Evolutionary conservation across 768 basidiomycete species (phyloP), one percentile per base, ranked within the genome.

Genomic region (Rhizopogon vesiculosus): DNA sequence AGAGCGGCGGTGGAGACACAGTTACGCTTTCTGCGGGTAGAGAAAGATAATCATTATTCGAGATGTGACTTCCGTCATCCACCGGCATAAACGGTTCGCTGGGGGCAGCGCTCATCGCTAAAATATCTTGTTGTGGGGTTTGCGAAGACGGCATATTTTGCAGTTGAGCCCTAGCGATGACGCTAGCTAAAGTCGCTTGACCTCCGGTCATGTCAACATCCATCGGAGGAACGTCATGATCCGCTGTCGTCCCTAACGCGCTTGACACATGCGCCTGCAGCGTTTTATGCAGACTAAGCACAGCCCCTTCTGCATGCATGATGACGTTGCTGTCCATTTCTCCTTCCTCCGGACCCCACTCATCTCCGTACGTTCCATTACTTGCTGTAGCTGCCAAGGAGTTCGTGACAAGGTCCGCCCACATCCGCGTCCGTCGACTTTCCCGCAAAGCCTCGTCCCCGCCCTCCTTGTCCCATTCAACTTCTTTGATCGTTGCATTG

Each of bases 111-210:
- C 44, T 45, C 28, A 54, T 53, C 42, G 51, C 29, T 39, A 48
- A 40, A 35, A 35, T 29, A 42, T 57, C 49, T 54, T 50, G 65
- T 48, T 54, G 58, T 18, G 58, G 56, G 13, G 44, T 2, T 22
- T 62, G 61, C 51, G 54, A 70, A 65, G 40, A 35, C 3, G 56
- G 56, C 53, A 76, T 59, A 55, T 67, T 78, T 62, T 81, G 82
- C 51, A 78, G 74, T 61, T 87, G 86, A 6, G 83, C 85, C n/a
- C 80, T 82, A 7, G 87, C 85, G 55, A 89, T 85, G 40, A 87
- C 82, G 56, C 86, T 85, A 7, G 87, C 86, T 45, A 89, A 64
- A 0, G 86, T 89, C 38, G 85, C 82, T 63, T 87, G 85, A 8
- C 85, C 80, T 33, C 72, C 77, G 18, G 79, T 68, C 13, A 81